Conservation (phyloP, 1,284 basidiomycete genomes). For the Fomes fomentarius region DNA sequence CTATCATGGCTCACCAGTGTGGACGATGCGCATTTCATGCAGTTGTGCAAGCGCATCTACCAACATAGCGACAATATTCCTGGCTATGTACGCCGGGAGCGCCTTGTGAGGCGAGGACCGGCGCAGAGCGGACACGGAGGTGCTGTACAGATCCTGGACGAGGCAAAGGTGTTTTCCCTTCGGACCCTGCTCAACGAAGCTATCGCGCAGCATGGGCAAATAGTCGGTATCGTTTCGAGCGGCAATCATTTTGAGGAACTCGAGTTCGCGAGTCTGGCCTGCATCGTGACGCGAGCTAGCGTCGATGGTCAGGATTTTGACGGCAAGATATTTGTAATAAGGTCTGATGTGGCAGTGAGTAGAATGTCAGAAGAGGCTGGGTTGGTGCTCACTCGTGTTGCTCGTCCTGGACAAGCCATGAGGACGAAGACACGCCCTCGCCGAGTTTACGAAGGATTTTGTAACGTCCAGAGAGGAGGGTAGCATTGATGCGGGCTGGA, state of each 20-base stretch:
- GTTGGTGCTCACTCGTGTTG: neutral
- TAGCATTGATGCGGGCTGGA: neutral
- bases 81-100: conserved; percentile 12
- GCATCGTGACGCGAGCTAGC: conserved; percentile 1
- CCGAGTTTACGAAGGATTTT: conserved; percentile 18
- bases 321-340: conserved; percentile 19
- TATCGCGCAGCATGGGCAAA: conserved; percentile 15
- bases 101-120: conserved; percentile 13
- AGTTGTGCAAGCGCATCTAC: conserved; percentile 16
- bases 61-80: conserved; percentile 11
- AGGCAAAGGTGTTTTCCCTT: conserved; percentile 17
- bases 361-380: neutral
- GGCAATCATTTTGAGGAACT: conserved; percentile 15
- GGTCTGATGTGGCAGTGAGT: too few relatives aligned
- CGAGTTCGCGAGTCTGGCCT: conserved; percentile 13
- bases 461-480: conserved; percentile 14
- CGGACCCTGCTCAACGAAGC: conserved; percentile 10
- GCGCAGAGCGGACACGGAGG: conserved; percentile 13
- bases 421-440: conserved; percentile 11
- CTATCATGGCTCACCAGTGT: conserved; percentile 26
- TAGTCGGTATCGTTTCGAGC: conserved; percentile 6
- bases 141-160: conserved; percentile 9
- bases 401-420: conserved; percentile 17
- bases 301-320: conserved; percentile 19
- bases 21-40: conserved; percentile 18